phyloP scores from a whole-genome alignment of 2,329 filamentous ascomycete genomes.

The Alternaria consortialis region DNA sequence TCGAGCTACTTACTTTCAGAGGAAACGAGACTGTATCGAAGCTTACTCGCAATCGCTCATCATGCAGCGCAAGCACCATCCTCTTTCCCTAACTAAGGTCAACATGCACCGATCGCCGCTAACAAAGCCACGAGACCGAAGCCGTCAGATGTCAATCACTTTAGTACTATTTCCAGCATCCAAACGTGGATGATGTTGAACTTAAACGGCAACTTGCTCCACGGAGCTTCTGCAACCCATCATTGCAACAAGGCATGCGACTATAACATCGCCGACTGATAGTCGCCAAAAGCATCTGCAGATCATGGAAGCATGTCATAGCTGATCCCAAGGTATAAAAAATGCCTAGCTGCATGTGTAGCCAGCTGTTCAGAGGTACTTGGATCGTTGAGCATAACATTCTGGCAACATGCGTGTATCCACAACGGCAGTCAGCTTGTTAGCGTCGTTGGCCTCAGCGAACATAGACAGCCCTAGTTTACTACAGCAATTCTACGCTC shows the following conservation, averaged over 20 bases:
- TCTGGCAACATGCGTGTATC: neutral
- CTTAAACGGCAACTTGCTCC: neutral
- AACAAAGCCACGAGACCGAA: neutral
- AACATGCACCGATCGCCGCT: constrained; percentile 6
- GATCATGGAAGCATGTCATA: neutral
- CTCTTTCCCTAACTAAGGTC: neutral
- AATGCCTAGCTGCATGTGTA: neutral
- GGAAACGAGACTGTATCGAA: neutral
- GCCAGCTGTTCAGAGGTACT: too few relatives aligned
- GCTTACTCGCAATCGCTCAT: constrained; percentile 3
- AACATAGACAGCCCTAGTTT: constrained; percentile 9
- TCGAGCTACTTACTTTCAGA: neutral
- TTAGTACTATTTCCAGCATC: neutral
- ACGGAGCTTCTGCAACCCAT: constrained; percentile 9
- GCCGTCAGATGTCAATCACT: constrained; percentile 8
- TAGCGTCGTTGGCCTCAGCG: constrained; percentile 4
- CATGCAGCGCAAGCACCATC: constrained; percentile 1
- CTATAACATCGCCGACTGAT: neutral
- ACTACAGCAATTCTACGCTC: constrained; percentile 19
- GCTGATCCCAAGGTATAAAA: neutral
- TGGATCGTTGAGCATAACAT: neutral
- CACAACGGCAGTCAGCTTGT: neutral
- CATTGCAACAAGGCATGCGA: neutral
- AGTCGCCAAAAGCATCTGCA: neutral
- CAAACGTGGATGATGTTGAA: neutral